These are phyloP conservation scores for Haplosporangium sp. DNA, from an alignment of 371 early-diverging fungal species.

Conservation along the genomic window DNA sequence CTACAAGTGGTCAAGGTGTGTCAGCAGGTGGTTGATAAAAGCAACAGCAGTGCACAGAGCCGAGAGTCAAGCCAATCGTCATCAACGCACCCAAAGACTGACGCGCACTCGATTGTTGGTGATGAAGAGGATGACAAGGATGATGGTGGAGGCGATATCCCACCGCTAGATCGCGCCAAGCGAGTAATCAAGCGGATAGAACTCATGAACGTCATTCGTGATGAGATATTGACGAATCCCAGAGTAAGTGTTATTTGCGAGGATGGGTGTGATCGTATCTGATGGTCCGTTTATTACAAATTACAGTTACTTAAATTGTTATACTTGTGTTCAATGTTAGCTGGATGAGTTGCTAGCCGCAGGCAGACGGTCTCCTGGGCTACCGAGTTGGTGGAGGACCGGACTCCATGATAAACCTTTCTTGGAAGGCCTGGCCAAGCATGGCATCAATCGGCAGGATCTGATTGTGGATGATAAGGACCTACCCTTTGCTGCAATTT, in stretches of 20 bases:
- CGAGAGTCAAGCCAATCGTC: constrained; percentile 60
- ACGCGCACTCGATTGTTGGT: constrained; percentile 29
- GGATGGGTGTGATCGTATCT: not conserved
- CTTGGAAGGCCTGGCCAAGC: constrained; percentile 74
- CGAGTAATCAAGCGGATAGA: constrained; percentile 78
- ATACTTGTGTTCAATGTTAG: constrained; percentile 3
- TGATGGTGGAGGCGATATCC: constrained; percentile 59
- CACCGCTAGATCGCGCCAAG: constrained; percentile 77
- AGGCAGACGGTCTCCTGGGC: constrained; percentile 32
- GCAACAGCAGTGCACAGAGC: constrained; percentile 45
- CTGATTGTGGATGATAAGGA: constrained; percentile 74
- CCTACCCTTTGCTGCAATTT: constrained; percentile 65
- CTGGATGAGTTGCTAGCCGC: constrained; percentile 44
- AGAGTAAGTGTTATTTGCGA: constrained; percentile 20
- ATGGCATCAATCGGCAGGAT: constrained; percentile 79
- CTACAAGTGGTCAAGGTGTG: constrained; percentile 67
- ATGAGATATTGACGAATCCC: constrained; percentile 68
- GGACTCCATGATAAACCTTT: constrained; percentile 77
- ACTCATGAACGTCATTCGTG: constrained; percentile 77
- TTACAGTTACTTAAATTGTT: not conserved
- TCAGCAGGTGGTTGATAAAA: constrained; percentile 65
- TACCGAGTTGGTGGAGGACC: constrained; percentile 76
- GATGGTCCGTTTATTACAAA: not conserved
- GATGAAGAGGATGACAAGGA: constrained; percentile 59
- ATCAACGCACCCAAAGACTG: constrained; percentile 14